Evolutionary conservation across 768 basidiomycete genomes (phyloP), one percentile per base, ranked within the genome.

Genomic region (Suillus paluster): DNA sequence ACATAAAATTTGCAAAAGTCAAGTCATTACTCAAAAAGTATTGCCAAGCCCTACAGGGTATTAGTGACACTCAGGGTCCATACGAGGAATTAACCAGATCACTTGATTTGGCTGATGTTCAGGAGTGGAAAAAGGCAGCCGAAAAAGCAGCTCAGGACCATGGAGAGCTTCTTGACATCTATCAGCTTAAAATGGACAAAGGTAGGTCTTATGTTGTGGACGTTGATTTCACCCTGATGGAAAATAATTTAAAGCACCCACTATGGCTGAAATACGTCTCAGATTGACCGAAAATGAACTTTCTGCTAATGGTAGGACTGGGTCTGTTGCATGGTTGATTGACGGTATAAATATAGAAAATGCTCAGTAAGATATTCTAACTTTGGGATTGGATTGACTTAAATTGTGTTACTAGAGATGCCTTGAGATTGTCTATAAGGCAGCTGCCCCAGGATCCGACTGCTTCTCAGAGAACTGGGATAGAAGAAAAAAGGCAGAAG

Each of bases 301-400:
- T 3, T 27, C 45, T 9, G n/a, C 27, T 3, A 30, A 30, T 30
- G n/a, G 59, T 30, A 12, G 33, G 44, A 38, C 19, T 34, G 59
- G 50, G 12, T 36, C 33, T 53, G 25, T 60, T 19, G 59, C 59
- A 23, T 60, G 59, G 59, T 30, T 52, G 19, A 33, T 60, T 14
- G 44, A 45, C 8, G 50, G 59, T 30, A 52, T 60, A n/a, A 60
- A 53, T 33, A 42, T 60, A 36, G 59, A 60, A 42, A 38, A 60
- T 60, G 48, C 34, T 15, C 59, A 60, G 48, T 60, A 52, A 38
- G 59, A 6, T 21, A 58, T 10, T 44, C 23, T 34, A 34, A 59
- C 17, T 27, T 58, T 21, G 21, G 34, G 38, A 10, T 49, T 25
- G 33, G 19, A 25, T 38, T 60, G 10, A 52, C 34, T 14, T n/a